Conservation (phyloP, 1,284 basidiomycete genomes). For the Coniophora puteana region DNA sequence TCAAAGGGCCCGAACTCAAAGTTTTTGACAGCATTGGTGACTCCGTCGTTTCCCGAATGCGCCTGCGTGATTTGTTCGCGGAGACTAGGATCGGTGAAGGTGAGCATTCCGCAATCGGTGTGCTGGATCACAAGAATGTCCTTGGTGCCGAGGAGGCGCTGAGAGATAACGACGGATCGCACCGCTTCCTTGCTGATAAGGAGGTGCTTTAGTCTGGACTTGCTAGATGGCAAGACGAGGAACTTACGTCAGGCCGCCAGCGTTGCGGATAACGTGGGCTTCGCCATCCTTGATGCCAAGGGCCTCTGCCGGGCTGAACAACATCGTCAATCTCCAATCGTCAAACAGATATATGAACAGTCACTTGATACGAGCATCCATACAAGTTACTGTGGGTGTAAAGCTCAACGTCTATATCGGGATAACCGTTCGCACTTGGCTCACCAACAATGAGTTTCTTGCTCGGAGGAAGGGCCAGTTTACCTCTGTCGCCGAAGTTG, state of each 20-base stretch:
- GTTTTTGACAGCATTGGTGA: constrained; percentile 39
- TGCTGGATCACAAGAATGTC: constrained; percentile 67
- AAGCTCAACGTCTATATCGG: too few relatives aligned
- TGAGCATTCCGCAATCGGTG: constrained; percentile 67
- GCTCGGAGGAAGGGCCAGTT: constrained; percentile 43
- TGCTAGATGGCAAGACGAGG: neutral
- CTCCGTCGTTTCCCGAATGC: constrained; percentile 33
- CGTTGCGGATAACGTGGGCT: constrained; percentile 67
- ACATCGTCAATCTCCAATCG: neutral
- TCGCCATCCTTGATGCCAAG: constrained; percentile 63
- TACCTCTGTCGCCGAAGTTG: constrained; percentile 41
- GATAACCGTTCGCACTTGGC: constrained; percentile 8
- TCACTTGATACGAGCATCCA: constrained; percentile 61
- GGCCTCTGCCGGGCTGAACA: constrained; percentile 47
- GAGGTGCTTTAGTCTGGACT: constrained; percentile 1
- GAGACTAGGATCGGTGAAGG: constrained; percentile 50
- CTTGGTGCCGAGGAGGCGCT: constrained; percentile 61
- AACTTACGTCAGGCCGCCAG: constrained; percentile 58
- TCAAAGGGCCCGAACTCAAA: constrained; percentile 60
- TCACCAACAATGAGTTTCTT: constrained; percentile 48
- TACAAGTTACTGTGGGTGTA: constrained; percentile 53
- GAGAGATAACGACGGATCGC: constrained; percentile 65
- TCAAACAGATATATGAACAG: constrained; percentile 2
- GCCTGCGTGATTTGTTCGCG: constrained; percentile 47
- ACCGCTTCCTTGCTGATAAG: constrained; percentile 51